These are phyloP conservation scores for Bolboschoenoplectus hybrid DNA, from an alignment of 202 grass and related monocot species.

Conservation along the genomic window DNA sequence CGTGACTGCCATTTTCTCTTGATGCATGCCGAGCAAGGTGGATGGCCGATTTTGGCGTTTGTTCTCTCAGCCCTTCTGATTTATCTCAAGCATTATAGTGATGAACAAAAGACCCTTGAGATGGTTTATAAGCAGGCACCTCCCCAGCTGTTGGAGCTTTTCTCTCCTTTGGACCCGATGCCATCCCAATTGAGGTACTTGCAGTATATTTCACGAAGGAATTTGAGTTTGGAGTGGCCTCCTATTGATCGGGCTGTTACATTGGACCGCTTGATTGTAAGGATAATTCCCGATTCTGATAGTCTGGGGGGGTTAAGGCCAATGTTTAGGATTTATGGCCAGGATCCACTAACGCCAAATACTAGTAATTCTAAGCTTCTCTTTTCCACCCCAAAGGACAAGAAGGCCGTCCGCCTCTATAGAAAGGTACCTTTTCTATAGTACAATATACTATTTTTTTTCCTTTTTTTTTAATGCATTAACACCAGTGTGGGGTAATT, in stretches of 20 bases:
- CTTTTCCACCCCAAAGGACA: constrained; percentile 82
- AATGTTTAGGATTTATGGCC: constrained; percentile 90
- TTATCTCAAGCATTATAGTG: constrained; percentile 75
- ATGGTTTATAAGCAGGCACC: constrained; percentile 93
- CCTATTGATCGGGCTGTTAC: constrained; percentile 70
- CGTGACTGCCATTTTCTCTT: constrained; percentile 65
- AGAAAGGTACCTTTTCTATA: constrained; percentile 63
- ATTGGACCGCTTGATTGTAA: constrained; percentile 77
- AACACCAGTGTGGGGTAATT: neutral
- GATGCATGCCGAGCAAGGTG: constrained; percentile 81
- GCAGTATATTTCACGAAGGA: constrained; percentile 74
- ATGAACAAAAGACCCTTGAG: constrained; percentile 86
- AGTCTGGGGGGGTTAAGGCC: constrained; percentile 68
- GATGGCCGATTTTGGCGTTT: constrained; percentile 84
- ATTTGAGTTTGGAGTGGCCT: constrained; percentile 83
- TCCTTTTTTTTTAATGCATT: constrained; percentile 8
- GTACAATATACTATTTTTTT: constrained; percentile 23
- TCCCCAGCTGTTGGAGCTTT: constrained; percentile 62
- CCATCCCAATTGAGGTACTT: constrained; percentile 94
- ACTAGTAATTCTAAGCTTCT: constrained; percentile 78
- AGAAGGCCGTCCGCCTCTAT: constrained; percentile 62
- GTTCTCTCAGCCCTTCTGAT: constrained; percentile 83
- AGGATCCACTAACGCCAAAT: constrained; percentile 67
- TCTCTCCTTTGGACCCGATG: constrained; percentile 73
- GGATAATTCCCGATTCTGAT: constrained; percentile 75